Percentiles rank a stretch among this genome's conserved stretches.
These are phyloP conservation scores for Chrysoporthe puriensis DNA, from an alignment of 2,329 filamentous ascomycete species.

Conservation along the genomic window DNA sequence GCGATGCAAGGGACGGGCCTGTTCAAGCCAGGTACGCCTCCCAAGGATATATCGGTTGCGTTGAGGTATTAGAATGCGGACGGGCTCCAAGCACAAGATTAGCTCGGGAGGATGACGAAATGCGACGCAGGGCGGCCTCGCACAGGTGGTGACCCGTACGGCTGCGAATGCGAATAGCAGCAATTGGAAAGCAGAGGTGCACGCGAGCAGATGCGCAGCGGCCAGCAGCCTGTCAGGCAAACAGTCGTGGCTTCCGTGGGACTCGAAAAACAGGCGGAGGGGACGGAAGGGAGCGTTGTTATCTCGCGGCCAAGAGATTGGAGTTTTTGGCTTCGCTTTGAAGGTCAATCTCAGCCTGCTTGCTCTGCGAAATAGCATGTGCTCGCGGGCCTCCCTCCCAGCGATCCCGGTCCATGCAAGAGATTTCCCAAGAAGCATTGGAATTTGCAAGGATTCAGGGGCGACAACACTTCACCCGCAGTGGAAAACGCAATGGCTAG, in stretches of 20 bases:
- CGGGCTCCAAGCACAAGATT: not conserved
- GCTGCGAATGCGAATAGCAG: not conserved
- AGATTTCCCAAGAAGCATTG: conserved; percentile 3
- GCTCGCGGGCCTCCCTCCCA: not conserved
- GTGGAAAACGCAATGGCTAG: not conserved
- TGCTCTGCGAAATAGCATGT: conserved; percentile 1
- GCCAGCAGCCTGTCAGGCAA: not conserved
- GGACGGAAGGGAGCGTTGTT: not conserved
- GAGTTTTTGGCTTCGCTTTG: conserved; percentile 11
- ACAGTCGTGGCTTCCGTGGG: not conserved
- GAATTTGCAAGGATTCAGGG: conserved; percentile 11
- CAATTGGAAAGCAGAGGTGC: not conserved
- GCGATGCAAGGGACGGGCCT: not conserved
- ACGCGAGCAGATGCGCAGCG: not conserved
- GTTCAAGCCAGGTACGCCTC: not conserved
- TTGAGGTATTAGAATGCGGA: not conserved
- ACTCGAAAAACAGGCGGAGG: not conserved
- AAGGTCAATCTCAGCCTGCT: not conserved
- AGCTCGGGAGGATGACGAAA: conserved; percentile 7
- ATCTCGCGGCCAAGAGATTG: conserved; percentile 5
- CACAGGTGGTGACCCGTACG: not conserved
- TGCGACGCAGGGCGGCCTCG: not conserved
- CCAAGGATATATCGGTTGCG: not conserved
- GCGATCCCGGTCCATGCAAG: conserved; percentile 5
- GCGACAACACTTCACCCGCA: conserved; percentile 5